Conservation (phyloP, 1,284 basidiomycete species). For the Acaromyces ingoldii region DNA sequence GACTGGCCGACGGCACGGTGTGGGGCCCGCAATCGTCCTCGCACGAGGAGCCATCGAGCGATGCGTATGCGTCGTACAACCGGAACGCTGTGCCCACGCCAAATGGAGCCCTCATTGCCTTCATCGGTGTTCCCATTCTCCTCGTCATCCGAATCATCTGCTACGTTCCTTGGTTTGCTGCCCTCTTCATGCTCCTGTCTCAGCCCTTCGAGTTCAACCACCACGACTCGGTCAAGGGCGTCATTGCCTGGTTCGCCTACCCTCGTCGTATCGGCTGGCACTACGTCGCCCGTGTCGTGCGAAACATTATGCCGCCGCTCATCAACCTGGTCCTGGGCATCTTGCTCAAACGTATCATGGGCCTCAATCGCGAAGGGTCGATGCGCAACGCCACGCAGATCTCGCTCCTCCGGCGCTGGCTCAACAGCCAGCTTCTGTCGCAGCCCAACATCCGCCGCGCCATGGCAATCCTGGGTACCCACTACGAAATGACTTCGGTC, state of each 20-base stretch:
- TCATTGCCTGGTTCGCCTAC: slow-evolving; percentile 50
- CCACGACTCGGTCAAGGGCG: slow-evolving; percentile 48
- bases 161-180: slow-evolving; percentile 50
- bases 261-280: slow-evolving; percentile 50
- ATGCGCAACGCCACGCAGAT: slow-evolving; percentile 50
- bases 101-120: slow-evolving; percentile 35
- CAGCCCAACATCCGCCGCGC: slow-evolving; percentile 45
- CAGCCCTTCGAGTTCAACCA: slow-evolving; percentile 48
- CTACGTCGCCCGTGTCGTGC: slow-evolving; percentile 48
- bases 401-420: slow-evolving; percentile 49
- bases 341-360: slow-evolving; percentile 44
- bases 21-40: slow-evolving; percentile 51
- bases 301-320: slow-evolving; percentile 48
- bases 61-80: slow-evolving; percentile 50
- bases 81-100: slow-evolving; percentile 40
- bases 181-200: slow-evolving; percentile 49
- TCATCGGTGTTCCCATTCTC: slow-evolving; percentile 45
- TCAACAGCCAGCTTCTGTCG: slow-evolving; percentile 43
- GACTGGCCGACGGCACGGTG: slow-evolving; percentile 48
- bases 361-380: slow-evolving; percentile 49
- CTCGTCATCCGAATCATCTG: slow-evolving; percentile 38
- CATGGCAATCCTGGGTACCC: slow-evolving; percentile 46
- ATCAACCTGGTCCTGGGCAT: slow-evolving; percentile 47
- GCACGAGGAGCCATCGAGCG: slow-evolving; percentile 48
- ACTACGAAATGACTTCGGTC: slow-evolving; percentile 51